Base-by-base conservation (phyloP, 2,329 filamentous ascomycete species). In the Capronia americana region DNA sequence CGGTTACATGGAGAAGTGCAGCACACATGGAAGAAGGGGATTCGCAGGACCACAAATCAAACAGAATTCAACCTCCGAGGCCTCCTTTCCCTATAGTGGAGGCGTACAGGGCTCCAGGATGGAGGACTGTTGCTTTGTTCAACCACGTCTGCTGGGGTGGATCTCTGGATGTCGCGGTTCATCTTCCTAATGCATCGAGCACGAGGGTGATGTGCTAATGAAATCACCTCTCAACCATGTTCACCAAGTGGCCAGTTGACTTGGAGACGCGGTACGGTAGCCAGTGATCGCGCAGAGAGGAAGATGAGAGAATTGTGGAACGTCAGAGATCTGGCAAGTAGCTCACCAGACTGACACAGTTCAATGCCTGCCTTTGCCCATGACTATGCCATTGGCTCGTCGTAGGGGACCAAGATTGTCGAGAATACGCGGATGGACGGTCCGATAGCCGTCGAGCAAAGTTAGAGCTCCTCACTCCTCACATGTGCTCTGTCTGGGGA, bases 121-220 rank as follows among this genome's bases (percentile, higher is more conserved):
- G 26, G n/a, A 28, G 14, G 24, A 32, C 26, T 34, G 24, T 34
- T 46, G 41, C 11, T 32, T 50, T 30, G 38, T n/a, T 32, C 46
- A 24, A 46, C 57, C 57, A 59, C 41, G 57, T 59, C 50, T 32
- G 17, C 24, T 48, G 17, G 57, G n/a, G 24, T 46, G 24, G 17
- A 7, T 44, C 38, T 20, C 38, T 44, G 38, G 6, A 44, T 44
- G 17, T 30, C 11, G 11, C 17, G 41, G 7, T 23, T 59, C 20
- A n/a, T 50, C 6, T 14, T 17, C n/a, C 46, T 50, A 11, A 2
- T 32, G 41, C 24, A 24, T 20, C 41, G 41, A 38, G 34, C 23
- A 14, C 34, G 34, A 32, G 20, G 20, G 26, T 41, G 24, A 50
- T n/a, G 38, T 24, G 57, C 38, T 34, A 30, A 2, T 5, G n/a